phyloP scores from a whole-genome alignment of 2,329 filamentous ascomycete species.

The Xylaria multiplex region DNA sequence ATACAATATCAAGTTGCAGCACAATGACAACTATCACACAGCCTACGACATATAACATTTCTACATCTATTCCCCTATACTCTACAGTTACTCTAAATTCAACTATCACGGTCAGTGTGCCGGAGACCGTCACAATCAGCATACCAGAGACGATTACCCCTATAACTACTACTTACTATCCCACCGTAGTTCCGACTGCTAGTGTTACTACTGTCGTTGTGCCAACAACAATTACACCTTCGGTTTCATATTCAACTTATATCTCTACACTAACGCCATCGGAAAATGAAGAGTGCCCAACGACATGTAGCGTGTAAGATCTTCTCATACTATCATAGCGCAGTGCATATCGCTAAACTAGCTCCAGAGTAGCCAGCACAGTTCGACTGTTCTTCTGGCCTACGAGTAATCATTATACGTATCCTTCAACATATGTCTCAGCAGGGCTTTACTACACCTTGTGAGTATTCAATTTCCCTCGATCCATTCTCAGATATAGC shows the following conservation, averaged over 20 bases:
- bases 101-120: constrained; percentile 32
- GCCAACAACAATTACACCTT: constrained; percentile 19
- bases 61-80: background rate
- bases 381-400: constrained; percentile 52
- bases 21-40: constrained; percentile 25
- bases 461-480: constrained; percentile 38
- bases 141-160: constrained; percentile 27
- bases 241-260: constrained; percentile 16
- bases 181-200: constrained; percentile 7
- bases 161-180: constrained; percentile 16
- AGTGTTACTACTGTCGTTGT: constrained; percentile 6
- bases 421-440: constrained; percentile 50
- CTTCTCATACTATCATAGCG: background rate
- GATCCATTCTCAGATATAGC: background rate
- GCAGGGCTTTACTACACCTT: constrained; percentile 49
- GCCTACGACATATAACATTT: constrained; percentile 19
- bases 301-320: constrained; percentile 49
- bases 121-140: constrained; percentile 31
- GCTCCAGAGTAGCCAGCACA: constrained; percentile 45
- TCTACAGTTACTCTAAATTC: background rate
- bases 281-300: constrained; percentile 42
- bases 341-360: constrained; percentile 13
- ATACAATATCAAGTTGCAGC: constrained; percentile 23
- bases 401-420: constrained; percentile 47
- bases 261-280: constrained; percentile 9